Conservation (phyloP, 2,329 filamentous ascomycete genomes). For the Colletotrichum sidae region DNA sequence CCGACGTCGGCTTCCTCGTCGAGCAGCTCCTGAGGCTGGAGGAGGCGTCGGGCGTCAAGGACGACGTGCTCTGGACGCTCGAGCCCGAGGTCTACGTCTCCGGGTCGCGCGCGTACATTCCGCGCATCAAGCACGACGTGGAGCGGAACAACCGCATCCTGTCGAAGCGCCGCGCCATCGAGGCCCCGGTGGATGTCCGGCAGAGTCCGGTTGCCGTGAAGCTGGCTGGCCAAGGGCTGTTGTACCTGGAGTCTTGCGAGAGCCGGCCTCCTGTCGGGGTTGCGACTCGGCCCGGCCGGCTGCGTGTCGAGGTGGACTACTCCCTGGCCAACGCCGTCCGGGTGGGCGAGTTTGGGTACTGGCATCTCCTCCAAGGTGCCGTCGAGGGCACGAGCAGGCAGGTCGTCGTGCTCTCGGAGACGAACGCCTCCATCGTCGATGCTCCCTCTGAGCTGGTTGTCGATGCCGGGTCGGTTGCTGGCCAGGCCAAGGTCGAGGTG, state of each 20-base stretch:
- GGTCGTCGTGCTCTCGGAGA: conserved; percentile 7
- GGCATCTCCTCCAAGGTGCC: conserved; percentile 7
- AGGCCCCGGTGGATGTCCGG: background rate
- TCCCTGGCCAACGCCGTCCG: conserved; percentile 9
- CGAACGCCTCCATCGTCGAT: conserved; percentile 15
- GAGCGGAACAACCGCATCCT: conserved; percentile 21
- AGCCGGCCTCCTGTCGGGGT: too few relatives aligned
- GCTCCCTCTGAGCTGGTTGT: background rate
- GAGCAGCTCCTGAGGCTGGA: conserved; percentile 6
- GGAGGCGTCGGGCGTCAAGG: background rate
- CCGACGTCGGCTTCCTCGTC: background rate
- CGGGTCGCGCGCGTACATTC: conserved; percentile 6
- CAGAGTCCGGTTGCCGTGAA: background rate
- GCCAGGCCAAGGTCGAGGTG: background rate
- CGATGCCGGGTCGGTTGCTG: background rate
- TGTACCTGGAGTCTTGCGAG: too few relatives aligned
- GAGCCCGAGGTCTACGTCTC: conserved; percentile 18
- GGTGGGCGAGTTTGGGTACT: conserved; percentile 1
- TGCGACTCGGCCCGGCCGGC: background rate
- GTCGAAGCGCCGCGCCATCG: conserved; percentile 11
- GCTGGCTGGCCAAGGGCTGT: too few relatives aligned
- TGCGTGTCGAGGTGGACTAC: background rate
- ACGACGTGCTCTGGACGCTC: background rate
- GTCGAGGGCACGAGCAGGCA: background rate
- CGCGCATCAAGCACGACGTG: conserved; percentile 24